Conservation (phyloP, 306 rosid genomes). For the Quercus wislizeni region DNA sequence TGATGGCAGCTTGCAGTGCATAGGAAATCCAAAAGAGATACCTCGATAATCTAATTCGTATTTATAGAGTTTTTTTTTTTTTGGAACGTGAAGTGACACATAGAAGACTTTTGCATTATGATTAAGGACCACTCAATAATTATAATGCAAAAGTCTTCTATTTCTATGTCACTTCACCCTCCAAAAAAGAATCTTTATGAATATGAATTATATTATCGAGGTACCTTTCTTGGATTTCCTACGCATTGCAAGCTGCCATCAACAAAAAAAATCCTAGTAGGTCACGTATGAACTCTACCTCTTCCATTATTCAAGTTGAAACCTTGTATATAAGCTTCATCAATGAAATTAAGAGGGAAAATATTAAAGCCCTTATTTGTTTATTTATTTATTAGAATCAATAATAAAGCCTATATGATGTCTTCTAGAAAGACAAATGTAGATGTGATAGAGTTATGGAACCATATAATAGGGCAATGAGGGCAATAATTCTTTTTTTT, state of each 20-base stretch:
- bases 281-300: slow-evolving; percentile 82
- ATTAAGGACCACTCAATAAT: too few species aligned
- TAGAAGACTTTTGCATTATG: too few species aligned
- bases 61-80: neutral
- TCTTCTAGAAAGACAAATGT: too few species aligned
- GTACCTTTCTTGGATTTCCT: slow-evolving; percentile 87
- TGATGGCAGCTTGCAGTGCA: slow-evolving; percentile 83
- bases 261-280: slow-evolving; percentile 69
- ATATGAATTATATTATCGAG: neutral
- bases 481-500: too few species aligned
- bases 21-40: slow-evolving; percentile 91
- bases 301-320: slow-evolving; percentile 93
- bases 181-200: too few species aligned
- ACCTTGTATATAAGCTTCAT: slow-evolving; percentile 18
- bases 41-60: neutral
- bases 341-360: neutral
- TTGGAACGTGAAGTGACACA: too few species aligned
- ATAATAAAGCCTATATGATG: too few species aligned
- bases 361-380: neutral
- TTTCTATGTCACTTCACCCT: too few species aligned
- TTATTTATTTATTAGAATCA: too few species aligned
- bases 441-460: neutral
- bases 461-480: neutral
- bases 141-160: too few species aligned
- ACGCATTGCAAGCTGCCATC: slow-evolving; percentile 87